Evolutionary conservation across 768 basidiomycete species (phyloP), one percentile per base, ranked within the genome.

Genomic region (Leccinum disarticulatum): DNA sequence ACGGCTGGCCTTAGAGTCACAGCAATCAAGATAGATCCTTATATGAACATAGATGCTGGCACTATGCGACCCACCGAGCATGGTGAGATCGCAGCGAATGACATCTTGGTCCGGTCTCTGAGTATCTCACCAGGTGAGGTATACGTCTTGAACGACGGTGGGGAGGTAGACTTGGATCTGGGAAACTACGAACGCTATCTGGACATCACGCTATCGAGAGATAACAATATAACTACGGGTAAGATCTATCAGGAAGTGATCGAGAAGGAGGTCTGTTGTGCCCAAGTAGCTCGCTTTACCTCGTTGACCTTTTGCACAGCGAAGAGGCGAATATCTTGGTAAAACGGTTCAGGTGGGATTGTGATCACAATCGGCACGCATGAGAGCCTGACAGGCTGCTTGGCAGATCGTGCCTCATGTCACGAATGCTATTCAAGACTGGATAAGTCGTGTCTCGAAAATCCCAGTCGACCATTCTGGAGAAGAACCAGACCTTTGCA

Each of bases 31-130:
- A 98, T 99, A 69, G 96, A 99, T 73, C 96, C 96, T 14, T 99
- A 99, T 68, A 98, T 99, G 96, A 99, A 99, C 78, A 98, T 99
- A 68, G 96, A 99, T 81, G 96, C 96, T 25, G 96, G 96, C 36
- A 98, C 96, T 19, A 99, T 99, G 96, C 83, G 93, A 53, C 96
- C 96, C 14, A 96, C 95, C 15, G 96, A 99, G 75, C 96, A 99
- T 73, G 96, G 95, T 93, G 73, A 81, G 87, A 63, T 61, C 53
- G 50, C 43, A 60, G 35, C 54, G 46, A 30, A 63, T 58, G 48
- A 3, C 22, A 22, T 57, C 60, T 35, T 47, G 15, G 22, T 38
- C 50, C 46, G 6, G 54, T 46, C 54, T 64, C 66, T 75, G 47
- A 74, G 62, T 59, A 55, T 60, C 57, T 57, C 46, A 57, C 25